A percentile compares a stretch with the other conserved stretches of the same genome.
These are phyloP conservation scores for Cercospora beticola DNA, from an alignment of 2,329 filamentous ascomycete species.

Conservation along the genomic window DNA sequence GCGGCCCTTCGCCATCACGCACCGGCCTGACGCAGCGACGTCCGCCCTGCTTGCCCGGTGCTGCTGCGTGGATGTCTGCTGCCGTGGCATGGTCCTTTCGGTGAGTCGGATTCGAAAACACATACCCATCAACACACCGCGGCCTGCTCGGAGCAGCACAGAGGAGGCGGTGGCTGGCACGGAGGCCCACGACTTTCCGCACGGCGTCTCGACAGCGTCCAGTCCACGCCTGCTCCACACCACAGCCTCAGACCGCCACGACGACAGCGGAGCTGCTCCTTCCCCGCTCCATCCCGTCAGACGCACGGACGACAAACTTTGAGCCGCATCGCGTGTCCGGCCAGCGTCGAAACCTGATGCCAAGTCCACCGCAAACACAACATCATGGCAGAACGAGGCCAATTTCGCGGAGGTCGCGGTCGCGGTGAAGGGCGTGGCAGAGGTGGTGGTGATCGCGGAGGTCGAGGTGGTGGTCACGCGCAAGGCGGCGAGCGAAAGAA, in stretches of 20 bases:
- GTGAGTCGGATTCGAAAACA: background rate
- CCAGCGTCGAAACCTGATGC: background rate
- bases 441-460: conserved; percentile 34
- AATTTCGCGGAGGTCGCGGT: conserved; percentile 49
- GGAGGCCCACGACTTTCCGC: background rate
- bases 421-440: conserved; percentile 45
- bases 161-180: background rate
- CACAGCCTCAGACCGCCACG: conserved; percentile 1
- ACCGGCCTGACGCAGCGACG: background rate
- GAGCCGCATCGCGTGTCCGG: background rate
- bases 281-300: background rate
- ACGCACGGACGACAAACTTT: conserved; percentile 12
- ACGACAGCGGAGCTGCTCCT: background rate
- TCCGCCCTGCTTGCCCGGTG: background rate
- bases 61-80: background rate
- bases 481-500: conserved; percentile 69
- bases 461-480: conserved; percentile 37
- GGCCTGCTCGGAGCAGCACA: background rate
- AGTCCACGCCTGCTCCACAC: background rate
- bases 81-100: background rate
- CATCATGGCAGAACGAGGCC: conserved; percentile 57
- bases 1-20: background rate
- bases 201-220: background rate
- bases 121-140: background rate
- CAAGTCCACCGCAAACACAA: conserved; percentile 16